Conservation (phyloP, 139 green algal species). For the Micractinium conductrix region DNA sequence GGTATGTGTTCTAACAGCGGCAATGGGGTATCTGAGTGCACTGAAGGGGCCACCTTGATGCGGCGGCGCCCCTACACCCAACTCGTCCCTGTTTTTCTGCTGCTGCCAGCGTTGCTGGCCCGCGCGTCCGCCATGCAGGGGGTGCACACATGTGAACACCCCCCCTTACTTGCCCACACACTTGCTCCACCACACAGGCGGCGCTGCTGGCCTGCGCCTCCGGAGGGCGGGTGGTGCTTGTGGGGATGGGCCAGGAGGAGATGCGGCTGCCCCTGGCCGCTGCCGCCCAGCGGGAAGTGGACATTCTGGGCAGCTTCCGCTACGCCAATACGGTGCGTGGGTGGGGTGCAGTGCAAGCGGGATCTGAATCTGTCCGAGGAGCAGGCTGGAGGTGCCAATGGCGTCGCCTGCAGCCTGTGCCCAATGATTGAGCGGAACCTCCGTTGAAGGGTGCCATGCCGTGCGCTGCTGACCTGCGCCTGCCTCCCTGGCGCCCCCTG, state of each 20-base stretch:
- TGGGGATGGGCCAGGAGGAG: conserved; percentile 65
- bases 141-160: neutral
- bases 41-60: neutral
- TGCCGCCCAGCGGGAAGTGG: conserved; percentile 54
- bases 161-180: neutral
- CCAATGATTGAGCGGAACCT: neutral
- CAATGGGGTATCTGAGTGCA: neutral
- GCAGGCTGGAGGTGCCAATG: no score
- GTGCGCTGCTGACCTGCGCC: neutral
- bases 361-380: no score
- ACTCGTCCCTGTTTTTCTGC: neutral
- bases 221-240: conserved; percentile 58
- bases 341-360: neutral
- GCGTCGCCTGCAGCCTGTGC: neutral
- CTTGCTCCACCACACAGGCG: neutral
- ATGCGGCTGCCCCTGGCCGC: conserved; percentile 56
- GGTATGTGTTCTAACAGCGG: neutral
- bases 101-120: no score
- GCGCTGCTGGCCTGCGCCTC: conserved; percentile 9
- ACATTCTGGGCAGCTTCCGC: conserved; percentile 67
- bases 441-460: neutral
- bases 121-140: neutral
- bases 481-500: neutral
- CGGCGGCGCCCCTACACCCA: neutral
- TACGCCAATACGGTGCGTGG: conserved; percentile 65